These are phyloP conservation scores for Entomophthora muscae DNA, from an alignment of 371 early-diverging fungal genomes.

Conservation along the genomic window DNA sequence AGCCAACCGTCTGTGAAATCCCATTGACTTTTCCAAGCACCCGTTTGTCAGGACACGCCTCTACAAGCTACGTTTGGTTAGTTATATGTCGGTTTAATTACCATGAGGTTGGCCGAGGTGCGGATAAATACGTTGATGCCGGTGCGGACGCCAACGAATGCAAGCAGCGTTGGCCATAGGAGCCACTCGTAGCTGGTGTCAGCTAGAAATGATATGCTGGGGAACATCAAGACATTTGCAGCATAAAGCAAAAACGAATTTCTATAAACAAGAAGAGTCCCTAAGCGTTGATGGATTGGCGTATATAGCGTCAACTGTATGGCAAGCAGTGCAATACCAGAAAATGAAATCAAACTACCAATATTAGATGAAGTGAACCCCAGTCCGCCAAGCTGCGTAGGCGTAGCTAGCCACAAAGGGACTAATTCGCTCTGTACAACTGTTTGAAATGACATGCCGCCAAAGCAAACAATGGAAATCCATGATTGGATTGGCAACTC, in stretches of 20 bases:
- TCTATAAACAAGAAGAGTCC: constrained; percentile 27
- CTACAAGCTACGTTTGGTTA: background rate
- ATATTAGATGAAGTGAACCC: constrained; percentile 30
- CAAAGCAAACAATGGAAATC: constrained; percentile 6
- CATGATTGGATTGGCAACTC: no score
- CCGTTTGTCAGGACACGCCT: constrained; percentile 8
- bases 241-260: constrained; percentile 20
- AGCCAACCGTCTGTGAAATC: constrained; percentile 34
- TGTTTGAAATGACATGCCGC: constrained; percentile 36
- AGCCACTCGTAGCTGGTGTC: constrained; percentile 9
- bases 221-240: no score
- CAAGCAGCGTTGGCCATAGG: constrained; percentile 19
- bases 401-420: constrained; percentile 35
- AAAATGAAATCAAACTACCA: constrained; percentile 29
- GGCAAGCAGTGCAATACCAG: constrained; percentile 28
- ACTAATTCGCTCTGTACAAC: constrained; percentile 61
- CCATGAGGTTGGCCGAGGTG: constrained; percentile 41
- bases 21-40: constrained; percentile 55
- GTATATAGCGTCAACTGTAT: constrained; percentile 38
- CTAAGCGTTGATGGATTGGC: constrained; percentile 20
- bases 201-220: background rate
- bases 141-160: constrained; percentile 21
- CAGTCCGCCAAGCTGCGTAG: constrained; percentile 34
- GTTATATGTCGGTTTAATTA: constrained; percentile 5
- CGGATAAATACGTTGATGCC: constrained; percentile 28